phyloP scores from a whole-genome alignment of 768 basidiomycete species.

The Mycena crocata region DNA sequence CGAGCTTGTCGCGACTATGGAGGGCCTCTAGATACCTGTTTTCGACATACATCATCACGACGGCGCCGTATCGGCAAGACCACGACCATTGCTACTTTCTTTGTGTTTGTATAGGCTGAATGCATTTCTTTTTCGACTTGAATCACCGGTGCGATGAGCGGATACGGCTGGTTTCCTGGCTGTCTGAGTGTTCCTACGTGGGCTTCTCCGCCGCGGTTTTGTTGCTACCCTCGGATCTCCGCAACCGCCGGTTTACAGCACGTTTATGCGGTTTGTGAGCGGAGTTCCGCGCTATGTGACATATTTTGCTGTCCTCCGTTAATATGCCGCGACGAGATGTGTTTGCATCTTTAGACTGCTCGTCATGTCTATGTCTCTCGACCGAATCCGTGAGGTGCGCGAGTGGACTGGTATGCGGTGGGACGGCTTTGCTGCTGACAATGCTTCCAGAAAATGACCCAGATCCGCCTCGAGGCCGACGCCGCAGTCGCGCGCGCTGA shows the following conservation, averaged over 20 bases:
- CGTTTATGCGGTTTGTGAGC: too few species aligned
- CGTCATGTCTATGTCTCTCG: too few species aligned
- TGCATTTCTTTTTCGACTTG: slow-evolving; percentile 11
- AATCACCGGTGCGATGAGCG: neutral
- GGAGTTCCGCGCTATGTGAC: too few species aligned
- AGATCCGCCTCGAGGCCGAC: slow-evolving; percentile 89
- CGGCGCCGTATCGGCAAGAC: slow-evolving; percentile 12
- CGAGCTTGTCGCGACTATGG: slow-evolving; percentile 84
- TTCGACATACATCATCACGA: slow-evolving; percentile 11
- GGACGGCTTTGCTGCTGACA: neutral
- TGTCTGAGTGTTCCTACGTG: neutral
- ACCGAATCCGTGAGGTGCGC: slow-evolving; percentile 65
- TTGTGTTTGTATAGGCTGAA: slow-evolving; percentile 19
- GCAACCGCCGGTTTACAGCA: too few species aligned
- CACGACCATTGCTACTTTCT: slow-evolving; percentile 19
- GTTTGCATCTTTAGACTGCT: too few species aligned
- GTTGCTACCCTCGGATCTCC: neutral
- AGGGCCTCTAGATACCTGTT: slow-evolving; percentile 58
- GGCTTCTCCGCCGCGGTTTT: neutral
- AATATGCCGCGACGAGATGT: too few species aligned
- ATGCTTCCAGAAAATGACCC: slow-evolving; percentile 71
- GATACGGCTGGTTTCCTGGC: neutral
- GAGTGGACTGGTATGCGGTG: neutral
- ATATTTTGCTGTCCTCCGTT: too few species aligned
- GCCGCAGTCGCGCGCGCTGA: slow-evolving; percentile 85